Percentiles rank a stretch among this genome's conserved stretches.
Evolutionary conservation across 371 early-diverging fungal genomes (phyloP).

Genomic region (Fennellomyces sp.): DNA sequence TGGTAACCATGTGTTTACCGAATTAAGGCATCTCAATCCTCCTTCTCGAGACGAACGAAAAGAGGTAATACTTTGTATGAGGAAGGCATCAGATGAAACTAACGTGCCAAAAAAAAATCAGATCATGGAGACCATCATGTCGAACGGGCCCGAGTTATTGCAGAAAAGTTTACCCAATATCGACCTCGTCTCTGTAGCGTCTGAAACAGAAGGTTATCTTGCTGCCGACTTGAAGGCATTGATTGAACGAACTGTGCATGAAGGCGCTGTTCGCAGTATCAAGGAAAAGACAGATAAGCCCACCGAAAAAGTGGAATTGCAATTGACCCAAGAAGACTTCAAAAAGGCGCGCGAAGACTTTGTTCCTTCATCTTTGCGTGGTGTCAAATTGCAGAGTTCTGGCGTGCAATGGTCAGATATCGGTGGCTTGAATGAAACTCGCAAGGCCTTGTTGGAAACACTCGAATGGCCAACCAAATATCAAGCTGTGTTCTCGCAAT

Average conservation of each 20-base stretch:
- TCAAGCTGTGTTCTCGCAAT: constrained; percentile 84
- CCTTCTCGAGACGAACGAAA: constrained; percentile 74
- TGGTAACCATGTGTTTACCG: constrained; percentile 69
- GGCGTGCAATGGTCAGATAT: constrained; percentile 88
- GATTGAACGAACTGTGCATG: constrained; percentile 82
- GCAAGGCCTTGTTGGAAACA: constrained; percentile 84
- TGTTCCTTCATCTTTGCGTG: constrained; percentile 81
- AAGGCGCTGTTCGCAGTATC: constrained; percentile 75
- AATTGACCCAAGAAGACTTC: constrained; percentile 68
- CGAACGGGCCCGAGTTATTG: constrained; percentile 34
- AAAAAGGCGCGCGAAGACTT: constrained; percentile 76
- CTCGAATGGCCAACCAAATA: constrained; percentile 96
- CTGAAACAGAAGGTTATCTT: constrained; percentile 88
- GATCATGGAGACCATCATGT: constrained; percentile 66
- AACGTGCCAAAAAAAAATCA: constrained; percentile 19
- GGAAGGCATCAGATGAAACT: neutral
- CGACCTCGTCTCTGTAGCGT: constrained; percentile 75
- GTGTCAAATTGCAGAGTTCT: constrained; percentile 80
- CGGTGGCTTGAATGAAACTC: constrained; percentile 86
- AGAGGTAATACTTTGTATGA: constrained; percentile 33
- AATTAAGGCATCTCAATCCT: constrained; percentile 66
- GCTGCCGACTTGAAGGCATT: constrained; percentile 84
- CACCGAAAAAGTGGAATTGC: constrained; percentile 8
- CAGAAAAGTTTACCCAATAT: constrained; percentile 47
- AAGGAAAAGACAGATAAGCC: constrained; percentile 19